Percentiles rank a stretch among this genome's conserved stretches.
These are phyloP conservation scores for Puccinia polysora DNA, from an alignment of 1,284 basidiomycete genomes.

Conservation along the genomic window DNA sequence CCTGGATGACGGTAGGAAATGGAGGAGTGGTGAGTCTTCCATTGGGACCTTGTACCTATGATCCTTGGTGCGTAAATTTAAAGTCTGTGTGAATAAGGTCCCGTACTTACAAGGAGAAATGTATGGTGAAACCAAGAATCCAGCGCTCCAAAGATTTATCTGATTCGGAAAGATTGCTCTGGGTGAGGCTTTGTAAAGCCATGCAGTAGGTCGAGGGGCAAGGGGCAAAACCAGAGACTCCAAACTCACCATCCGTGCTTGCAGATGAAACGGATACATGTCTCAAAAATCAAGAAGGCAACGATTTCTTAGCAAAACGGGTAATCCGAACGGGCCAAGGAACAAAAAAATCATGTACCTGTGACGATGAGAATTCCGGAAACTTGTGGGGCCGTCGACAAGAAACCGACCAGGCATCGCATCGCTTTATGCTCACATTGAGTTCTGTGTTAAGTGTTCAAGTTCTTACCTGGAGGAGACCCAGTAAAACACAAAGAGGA, in stretches of 20 bases:
- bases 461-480: too few species aligned
- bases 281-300: conserved; percentile 52
- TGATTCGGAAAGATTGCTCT: conserved; percentile 44
- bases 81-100: background rate
- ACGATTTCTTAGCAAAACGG: conserved; percentile 56
- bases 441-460: background rate
- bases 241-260: conserved; percentile 68
- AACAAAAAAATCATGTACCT: conserved; percentile 52
- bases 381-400: conserved; percentile 58
- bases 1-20: conserved; percentile 21
- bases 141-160: conserved; percentile 54
- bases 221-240: conserved; percentile 56
- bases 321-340: conserved; percentile 66
- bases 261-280: conserved; percentile 68
- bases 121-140: conserved; percentile 43
- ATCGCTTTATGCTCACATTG: conserved; percentile 56
- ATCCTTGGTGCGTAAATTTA: too few species aligned
- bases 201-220: too few species aligned
- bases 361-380: conserved; percentile 3
- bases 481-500: background rate
- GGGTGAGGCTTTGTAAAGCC: background rate
- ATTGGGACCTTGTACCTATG: too few species aligned
- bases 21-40: too few species aligned
- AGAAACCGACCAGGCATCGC: conserved; percentile 67
- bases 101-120: conserved; percentile 33